Conservation (phyloP, 306 rosid species). For the Macrotyloma uniflorum region DNA sequence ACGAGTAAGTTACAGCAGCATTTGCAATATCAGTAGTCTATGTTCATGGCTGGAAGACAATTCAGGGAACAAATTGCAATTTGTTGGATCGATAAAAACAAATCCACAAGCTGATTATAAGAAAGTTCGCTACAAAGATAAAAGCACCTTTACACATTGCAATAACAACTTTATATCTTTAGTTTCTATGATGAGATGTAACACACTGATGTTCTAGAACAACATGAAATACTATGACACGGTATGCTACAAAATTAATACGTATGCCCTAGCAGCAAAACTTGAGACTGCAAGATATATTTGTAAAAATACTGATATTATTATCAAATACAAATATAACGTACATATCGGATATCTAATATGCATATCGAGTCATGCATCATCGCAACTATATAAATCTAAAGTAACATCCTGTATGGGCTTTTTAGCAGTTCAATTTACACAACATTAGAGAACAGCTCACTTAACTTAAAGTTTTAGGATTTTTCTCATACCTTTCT, state of each 20-base stretch:
- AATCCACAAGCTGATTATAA: not conserved
- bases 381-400: not conserved
- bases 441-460: not conserved
- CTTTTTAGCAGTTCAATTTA: constrained; percentile 14
- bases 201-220: not conserved
- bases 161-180: not conserved
- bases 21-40: not conserved
- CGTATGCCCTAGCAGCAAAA: not conserved
- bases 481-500: constrained; percentile 58
- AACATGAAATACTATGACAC: not conserved
- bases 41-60: too few species aligned
- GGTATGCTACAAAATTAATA: not conserved
- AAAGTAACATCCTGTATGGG: not conserved
- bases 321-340: not conserved
- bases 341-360: too few species aligned
- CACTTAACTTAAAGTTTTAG: not conserved
- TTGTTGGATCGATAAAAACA: not conserved
- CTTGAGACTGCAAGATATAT: not conserved
- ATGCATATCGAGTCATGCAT: not conserved
- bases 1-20: not conserved
- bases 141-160: not conserved
- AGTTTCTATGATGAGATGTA: constrained; percentile 1
- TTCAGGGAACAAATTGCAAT: not conserved
- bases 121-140: not conserved
- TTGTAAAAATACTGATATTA: not conserved